phyloP scores from a whole-genome alignment of 2,329 filamentous ascomycete genomes.

The Clarireedia paspali region DNA sequence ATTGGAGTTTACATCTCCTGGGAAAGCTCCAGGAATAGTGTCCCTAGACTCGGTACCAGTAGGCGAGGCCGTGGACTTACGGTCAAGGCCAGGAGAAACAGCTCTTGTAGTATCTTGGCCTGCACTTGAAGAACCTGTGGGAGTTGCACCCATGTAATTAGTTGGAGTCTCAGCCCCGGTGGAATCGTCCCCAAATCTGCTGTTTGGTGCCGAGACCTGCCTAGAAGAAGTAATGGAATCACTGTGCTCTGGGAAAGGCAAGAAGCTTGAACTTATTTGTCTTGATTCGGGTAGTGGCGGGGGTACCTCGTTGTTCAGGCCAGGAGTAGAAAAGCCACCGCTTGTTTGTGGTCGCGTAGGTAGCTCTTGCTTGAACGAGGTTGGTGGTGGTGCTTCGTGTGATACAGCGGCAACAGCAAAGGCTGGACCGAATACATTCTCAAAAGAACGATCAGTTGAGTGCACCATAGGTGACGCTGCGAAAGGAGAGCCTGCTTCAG shows the following conservation, averaged over 20 bases:
- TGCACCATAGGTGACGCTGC: slow-evolving; percentile 30
- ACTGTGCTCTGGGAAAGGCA: slow-evolving; percentile 59
- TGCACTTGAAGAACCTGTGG: slow-evolving; percentile 26
- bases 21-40: slow-evolving; percentile 45
- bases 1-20: slow-evolving; percentile 37
- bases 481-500: slow-evolving; percentile 39
- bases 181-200: slow-evolving; percentile 49
- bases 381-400: slow-evolving; percentile 39
- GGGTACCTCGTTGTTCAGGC: slow-evolving; percentile 54
- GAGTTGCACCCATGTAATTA: slow-evolving; percentile 27
- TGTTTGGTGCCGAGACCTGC: slow-evolving; percentile 65
- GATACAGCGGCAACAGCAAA: slow-evolving; percentile 38
- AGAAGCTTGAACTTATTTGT: slow-evolving; percentile 69
- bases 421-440: slow-evolving; percentile 76
- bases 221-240: slow-evolving; percentile 72
- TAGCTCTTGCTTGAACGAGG: slow-evolving; percentile 49
- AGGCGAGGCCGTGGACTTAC: slow-evolving; percentile 26
- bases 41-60: slow-evolving; percentile 28
- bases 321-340: slow-evolving; percentile 33
- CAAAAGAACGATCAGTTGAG: slow-evolving; percentile 63
- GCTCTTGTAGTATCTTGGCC: slow-evolving; percentile 18
- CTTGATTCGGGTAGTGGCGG: slow-evolving; percentile 61
- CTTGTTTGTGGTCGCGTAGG: slow-evolving; percentile 19
- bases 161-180: slow-evolving; percentile 32
- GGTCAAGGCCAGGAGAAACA: slow-evolving; percentile 25